A percentile compares a stretch with the other conserved stretches of the same genome.
Conservation (phyloP, 164 flowering plant genomes). For the Akebia trifoliata region DNA sequence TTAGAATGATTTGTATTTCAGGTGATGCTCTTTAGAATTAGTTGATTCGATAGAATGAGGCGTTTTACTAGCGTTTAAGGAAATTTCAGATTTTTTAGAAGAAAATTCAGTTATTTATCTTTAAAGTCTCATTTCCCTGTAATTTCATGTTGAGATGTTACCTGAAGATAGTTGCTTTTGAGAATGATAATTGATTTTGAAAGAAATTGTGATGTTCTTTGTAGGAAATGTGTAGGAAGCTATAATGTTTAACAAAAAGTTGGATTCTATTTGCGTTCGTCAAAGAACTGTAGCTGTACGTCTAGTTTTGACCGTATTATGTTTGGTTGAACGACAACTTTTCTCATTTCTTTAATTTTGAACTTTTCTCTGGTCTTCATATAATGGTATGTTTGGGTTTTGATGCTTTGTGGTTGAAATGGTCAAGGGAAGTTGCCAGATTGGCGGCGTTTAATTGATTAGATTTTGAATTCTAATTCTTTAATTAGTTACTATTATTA, state of each 20-base stretch:
- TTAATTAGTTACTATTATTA: not conserved
- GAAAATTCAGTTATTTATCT: not conserved
- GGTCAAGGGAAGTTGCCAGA: not conserved
- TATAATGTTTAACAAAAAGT: not conserved
- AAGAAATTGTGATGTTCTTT: not conserved
- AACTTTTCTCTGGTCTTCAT: not conserved
- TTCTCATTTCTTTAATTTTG: not conserved
- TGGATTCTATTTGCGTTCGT: not conserved
- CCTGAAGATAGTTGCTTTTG: not conserved
- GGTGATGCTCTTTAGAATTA: not conserved
- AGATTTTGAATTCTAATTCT: not conserved
- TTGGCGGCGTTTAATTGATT: not conserved
- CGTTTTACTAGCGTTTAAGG: not conserved
- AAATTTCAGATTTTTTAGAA: not conserved
- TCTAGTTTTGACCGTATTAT: not conserved
- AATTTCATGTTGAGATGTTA: not conserved
- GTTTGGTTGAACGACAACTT: not conserved
- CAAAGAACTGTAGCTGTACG: not conserved
- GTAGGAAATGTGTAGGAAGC: not conserved
- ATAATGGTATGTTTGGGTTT: not conserved
- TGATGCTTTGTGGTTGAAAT: constrained; percentile 3
- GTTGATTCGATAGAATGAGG: not conserved
- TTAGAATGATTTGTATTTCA: not conserved
- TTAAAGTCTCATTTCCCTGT: not conserved
- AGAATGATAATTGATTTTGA: not conserved